Conservation (phyloP, 2,329 filamentous ascomycete genomes). For the Aspergillus puulaauensis region DNA sequence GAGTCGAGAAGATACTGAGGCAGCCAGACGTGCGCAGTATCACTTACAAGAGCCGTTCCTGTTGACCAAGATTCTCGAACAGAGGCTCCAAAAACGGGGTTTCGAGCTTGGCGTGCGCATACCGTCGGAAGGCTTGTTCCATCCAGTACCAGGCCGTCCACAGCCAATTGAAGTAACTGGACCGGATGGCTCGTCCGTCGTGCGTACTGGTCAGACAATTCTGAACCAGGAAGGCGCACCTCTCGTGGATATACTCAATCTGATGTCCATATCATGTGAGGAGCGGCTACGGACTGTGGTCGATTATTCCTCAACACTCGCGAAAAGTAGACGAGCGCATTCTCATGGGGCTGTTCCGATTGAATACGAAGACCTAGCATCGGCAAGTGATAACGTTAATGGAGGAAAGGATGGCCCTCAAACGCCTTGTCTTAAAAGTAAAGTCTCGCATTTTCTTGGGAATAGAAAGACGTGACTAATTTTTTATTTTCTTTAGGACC, state of each 20-base stretch:
- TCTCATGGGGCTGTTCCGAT: conserved; percentile 76
- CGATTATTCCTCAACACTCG: conserved; percentile 71
- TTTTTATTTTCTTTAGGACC: conserved; percentile 29
- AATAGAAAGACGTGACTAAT: conserved; percentile 14
- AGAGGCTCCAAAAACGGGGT: conserved; percentile 57
- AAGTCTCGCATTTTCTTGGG: conserved; percentile 11
- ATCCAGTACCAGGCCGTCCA: conserved; percentile 44
- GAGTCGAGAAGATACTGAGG: conserved; percentile 62
- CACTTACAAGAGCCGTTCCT: conserved; percentile 75
- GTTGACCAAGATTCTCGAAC: conserved; percentile 58
- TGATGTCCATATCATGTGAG: conserved; percentile 80
- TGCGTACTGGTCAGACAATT: conserved; percentile 67
- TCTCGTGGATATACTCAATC: conserved; percentile 76
- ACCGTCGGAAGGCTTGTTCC: conserved; percentile 56
- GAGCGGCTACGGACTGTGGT: conserved; percentile 73
- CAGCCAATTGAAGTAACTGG: conserved; percentile 53
- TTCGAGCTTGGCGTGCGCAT: conserved; percentile 59
- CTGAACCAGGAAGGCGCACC: conserved; percentile 67
- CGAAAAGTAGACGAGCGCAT: conserved; percentile 70
- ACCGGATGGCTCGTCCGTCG: conserved; percentile 62
- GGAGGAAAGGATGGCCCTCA: conserved; percentile 39
- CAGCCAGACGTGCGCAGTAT: conserved; percentile 62
- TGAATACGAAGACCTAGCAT: conserved; percentile 73
- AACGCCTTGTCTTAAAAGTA: conserved; percentile 41
- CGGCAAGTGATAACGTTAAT: conserved; percentile 27